A percentile compares a stretch with the other conserved stretches of the same genome.
Conservation (phyloP, 163 green algal species). For the Scenedesmus sp. region DNA sequence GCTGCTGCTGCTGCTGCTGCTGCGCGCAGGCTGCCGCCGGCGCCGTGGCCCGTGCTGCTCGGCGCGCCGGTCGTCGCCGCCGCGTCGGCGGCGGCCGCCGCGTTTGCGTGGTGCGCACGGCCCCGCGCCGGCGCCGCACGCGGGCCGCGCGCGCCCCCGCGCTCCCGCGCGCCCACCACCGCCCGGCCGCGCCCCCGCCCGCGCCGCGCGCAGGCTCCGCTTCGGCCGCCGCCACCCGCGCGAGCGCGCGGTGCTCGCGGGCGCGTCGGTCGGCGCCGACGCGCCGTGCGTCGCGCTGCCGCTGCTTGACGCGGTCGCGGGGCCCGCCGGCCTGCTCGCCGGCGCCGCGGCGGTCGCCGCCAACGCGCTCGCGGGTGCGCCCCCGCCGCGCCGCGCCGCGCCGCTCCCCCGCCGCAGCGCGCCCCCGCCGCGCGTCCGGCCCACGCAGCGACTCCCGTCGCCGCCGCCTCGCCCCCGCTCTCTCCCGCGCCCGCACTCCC, state of each 20-base stretch:
- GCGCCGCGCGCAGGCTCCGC: not conserved
- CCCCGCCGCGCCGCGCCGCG: not conserved
- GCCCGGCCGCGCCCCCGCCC: not conserved
- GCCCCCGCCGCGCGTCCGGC: not conserved
- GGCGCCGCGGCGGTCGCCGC: conserved; percentile 57
- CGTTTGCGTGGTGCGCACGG: conserved; percentile 16
- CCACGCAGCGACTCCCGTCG: not conserved
- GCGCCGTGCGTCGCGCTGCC: conserved; percentile 37
- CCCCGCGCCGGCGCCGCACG: no score
- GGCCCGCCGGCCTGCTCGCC: conserved; percentile 51
- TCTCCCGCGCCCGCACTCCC: not conserved
- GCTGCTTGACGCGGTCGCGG: conserved; percentile 52
- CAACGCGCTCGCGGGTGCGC: conserved; percentile 63
- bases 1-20: not conserved
- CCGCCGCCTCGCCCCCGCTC: not conserved
- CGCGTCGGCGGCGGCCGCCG: conserved; percentile 14
- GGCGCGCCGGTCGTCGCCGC: conserved; percentile 10
- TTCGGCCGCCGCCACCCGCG: conserved; percentile 24
- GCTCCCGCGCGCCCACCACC: no score
- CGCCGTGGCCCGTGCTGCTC: conserved; percentile 11
- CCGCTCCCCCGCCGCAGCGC: no score
- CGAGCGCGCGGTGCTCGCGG: conserved; percentile 48
- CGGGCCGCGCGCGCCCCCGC: no score
- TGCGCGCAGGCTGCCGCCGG: conserved; percentile 17
- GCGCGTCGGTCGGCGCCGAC: conserved; percentile 8